A percentile compares a stretch with the other conserved stretches of the same genome.
These are phyloP conservation scores for Ophiostoma piceae DNA, from an alignment of 2,329 filamentous ascomycete genomes.

Conservation along the genomic window DNA sequence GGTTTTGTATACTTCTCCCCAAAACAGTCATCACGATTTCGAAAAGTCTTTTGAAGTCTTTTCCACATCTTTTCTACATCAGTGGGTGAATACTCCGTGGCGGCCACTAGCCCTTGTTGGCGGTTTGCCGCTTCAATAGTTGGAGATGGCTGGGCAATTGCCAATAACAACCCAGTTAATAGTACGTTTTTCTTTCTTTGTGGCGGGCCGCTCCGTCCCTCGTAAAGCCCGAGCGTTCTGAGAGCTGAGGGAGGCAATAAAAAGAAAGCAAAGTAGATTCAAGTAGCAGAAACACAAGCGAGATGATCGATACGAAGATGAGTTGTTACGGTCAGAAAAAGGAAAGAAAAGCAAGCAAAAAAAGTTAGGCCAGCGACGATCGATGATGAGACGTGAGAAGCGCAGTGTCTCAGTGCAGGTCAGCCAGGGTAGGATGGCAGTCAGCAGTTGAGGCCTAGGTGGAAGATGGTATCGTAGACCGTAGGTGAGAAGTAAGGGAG, in stretches of 20 bases:
- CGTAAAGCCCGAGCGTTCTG: neutral
- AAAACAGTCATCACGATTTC: neutral
- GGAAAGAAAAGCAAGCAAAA: neutral
- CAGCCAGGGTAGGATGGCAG: neutral
- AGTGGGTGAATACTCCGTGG: neutral
- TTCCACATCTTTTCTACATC: neutral
- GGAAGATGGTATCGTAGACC: neutral
- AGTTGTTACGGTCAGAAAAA: neutral
- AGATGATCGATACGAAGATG: neutral
- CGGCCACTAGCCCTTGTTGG: slow-evolving; percentile 7
- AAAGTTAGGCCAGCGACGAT: neutral
- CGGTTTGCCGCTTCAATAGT: neutral
- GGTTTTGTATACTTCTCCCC: neutral
- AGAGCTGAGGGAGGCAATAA: neutral
- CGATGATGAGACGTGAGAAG: neutral
- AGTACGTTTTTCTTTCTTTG: neutral
- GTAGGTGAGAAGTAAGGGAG: slow-evolving; percentile 5
- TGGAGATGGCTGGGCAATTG: neutral
- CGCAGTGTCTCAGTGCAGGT: neutral
- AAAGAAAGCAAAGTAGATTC: neutral
- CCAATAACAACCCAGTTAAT: neutral
- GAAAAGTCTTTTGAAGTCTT: neutral
- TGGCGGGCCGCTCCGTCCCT: slow-evolving; percentile 3
- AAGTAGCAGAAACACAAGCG: neutral
- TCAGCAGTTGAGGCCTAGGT: neutral